Conservation (phyloP, 495 filamentous ascomycete genomes). For the Hapsidospora chrysogenum region DNA sequence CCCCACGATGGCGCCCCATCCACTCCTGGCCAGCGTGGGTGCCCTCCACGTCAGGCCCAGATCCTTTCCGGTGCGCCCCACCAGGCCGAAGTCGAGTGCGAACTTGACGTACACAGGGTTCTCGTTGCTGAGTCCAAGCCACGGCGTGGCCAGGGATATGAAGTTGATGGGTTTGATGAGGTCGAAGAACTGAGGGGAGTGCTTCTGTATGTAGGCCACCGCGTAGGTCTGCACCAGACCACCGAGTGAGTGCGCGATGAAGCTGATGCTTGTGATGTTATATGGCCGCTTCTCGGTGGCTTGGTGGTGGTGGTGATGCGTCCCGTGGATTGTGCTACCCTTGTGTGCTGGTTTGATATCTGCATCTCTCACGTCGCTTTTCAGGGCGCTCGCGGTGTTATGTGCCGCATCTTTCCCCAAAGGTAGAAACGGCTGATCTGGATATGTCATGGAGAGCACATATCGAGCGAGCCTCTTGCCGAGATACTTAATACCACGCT, state of each 20-base stretch:
- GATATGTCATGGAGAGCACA: constrained; percentile 75
- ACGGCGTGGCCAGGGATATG: constrained; percentile 76
- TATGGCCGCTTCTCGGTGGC: constrained; percentile 43
- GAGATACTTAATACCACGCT: constrained; percentile 89
- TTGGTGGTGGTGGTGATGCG: constrained; percentile 1
- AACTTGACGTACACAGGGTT: constrained; percentile 96
- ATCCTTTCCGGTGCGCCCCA: constrained; percentile 88
- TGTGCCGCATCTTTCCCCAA: constrained; percentile 18
- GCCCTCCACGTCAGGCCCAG: constrained; percentile 87
- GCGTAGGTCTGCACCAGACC: constrained; percentile 89
- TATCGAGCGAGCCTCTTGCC: constrained; percentile 91
- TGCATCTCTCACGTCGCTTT: constrained; percentile 11
- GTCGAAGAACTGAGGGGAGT: constrained; percentile 82
- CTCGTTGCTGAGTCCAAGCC: constrained; percentile 89
- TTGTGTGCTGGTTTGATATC: constrained; percentile 26
- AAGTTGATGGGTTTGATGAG: constrained; percentile 83
- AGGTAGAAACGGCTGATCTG: constrained; percentile 73
- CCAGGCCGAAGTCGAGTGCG: constrained; percentile 87
- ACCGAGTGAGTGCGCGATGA: constrained; percentile 85
- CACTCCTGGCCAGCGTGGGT: constrained; percentile 64
- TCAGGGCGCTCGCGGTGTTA: constrained; percentile 9
- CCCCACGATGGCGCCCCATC: constrained; percentile 75
- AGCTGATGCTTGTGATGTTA: constrained; percentile 87
- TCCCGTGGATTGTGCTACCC: constrained; percentile 35
- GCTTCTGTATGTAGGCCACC: constrained; percentile 93